Conservation (phyloP, 345 rosid genomes). For the Dovyalis caffra region DNA sequence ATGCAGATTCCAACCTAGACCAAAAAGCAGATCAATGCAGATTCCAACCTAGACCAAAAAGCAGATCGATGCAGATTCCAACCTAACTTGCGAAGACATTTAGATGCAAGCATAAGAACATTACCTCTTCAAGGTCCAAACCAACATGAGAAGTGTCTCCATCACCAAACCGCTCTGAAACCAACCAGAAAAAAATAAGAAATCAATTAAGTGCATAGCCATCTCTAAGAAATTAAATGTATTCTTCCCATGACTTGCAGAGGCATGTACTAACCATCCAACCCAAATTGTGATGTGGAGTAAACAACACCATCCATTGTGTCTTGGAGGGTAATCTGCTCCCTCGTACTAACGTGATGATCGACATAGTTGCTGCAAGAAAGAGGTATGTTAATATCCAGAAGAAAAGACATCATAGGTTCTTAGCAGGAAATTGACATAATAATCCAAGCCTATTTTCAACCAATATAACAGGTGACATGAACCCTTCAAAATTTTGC, state of each 20-base stretch:
- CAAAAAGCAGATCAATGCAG: neutral
- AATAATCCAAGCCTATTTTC: neutral
- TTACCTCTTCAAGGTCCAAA: conserved; percentile 94
- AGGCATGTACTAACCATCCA: conserved; percentile 76
- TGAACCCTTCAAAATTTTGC: too few relatives aligned
- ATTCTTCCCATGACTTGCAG: conserved; percentile 8
- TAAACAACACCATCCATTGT: conserved; percentile 92
- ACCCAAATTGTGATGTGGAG: conserved; percentile 91
- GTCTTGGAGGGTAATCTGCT: conserved; percentile 98
- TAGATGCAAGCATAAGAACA: conserved; percentile 6
- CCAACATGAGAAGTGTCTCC: conserved; percentile 92
- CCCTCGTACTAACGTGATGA: conserved; percentile 92
- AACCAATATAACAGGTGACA: neutral
- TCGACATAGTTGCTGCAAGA: conserved; percentile 86
- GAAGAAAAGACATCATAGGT: conserved; percentile 1
- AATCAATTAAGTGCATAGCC: neutral
- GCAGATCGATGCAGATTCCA: neutral
- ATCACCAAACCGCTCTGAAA: conserved; percentile 95
- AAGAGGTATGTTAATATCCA: conserved; percentile 18
- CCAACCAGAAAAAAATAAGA: conserved; percentile 7
- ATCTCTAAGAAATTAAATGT: conserved; percentile 7
- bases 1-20: neutral
- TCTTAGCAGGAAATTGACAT: neutral
- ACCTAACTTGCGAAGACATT: neutral
- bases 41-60: neutral